Evolutionary conservation across 2,329 filamentous ascomycete species (phyloP).

Genomic region (Cryphonectria nitschkei): DNA sequence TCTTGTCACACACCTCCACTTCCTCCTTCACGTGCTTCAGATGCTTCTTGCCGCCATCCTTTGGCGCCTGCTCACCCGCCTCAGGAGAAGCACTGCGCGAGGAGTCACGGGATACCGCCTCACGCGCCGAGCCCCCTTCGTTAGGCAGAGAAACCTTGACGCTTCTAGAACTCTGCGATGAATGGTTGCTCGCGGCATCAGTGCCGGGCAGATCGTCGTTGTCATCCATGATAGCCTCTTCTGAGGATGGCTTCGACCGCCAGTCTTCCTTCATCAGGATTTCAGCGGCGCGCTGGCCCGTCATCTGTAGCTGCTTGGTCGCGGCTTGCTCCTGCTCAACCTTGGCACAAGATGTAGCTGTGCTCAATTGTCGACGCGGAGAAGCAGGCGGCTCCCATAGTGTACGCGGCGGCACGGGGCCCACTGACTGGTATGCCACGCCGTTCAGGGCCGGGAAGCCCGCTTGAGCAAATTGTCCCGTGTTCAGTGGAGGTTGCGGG

Average conservation of each 20-base stretch:
- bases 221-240: conserved; percentile 21
- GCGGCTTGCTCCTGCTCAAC: neutral
- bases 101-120: neutral
- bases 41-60: neutral
- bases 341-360: neutral
- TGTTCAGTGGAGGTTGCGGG: neutral
- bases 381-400: conserved; percentile 14
- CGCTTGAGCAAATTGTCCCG: neutral
- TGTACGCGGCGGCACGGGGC: neutral
- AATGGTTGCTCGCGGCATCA: conserved; percentile 16
- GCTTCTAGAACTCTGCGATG: conserved; percentile 16
- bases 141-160: conserved; percentile 20
- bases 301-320: neutral
- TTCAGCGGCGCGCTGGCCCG: neutral
- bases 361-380: conserved; percentile 16
- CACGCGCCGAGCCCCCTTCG: conserved; percentile 18
- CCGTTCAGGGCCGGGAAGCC: neutral
- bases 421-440: neutral
- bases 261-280: conserved; percentile 21
- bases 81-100: conserved; percentile 20
- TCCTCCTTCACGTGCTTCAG: neutral
- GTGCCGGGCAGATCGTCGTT: neutral
- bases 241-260: conserved; percentile 22
- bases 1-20: neutral
- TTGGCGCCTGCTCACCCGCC: too few species aligned